These are phyloP conservation scores for Scheffersomyces ergatensis DNA, from an alignment of 805 yeast species.

Conservation along the genomic window DNA sequence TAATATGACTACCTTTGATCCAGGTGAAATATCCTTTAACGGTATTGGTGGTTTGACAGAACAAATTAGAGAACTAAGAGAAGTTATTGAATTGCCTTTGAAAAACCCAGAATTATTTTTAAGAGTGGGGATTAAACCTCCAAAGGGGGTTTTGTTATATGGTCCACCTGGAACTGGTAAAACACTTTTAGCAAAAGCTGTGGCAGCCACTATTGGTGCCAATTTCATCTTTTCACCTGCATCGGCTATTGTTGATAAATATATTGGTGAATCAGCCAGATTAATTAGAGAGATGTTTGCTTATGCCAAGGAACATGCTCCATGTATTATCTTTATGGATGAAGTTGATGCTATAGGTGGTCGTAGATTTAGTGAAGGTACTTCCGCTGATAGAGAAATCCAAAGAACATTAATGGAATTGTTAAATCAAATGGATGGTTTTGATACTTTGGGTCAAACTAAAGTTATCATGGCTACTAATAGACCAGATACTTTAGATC, in stretches of 20 bases:
- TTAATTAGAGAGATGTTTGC: slow-evolving; percentile 97
- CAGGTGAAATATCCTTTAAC: slow-evolving; percentile 93
- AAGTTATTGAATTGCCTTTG: slow-evolving; percentile 94
- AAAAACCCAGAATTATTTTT: slow-evolving; percentile 95
- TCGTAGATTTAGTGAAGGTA: slow-evolving; percentile 95
- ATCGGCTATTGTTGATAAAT: slow-evolving; percentile 95
- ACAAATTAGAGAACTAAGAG: slow-evolving; percentile 94
- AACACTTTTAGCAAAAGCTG: slow-evolving; percentile 93
- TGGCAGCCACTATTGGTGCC: slow-evolving; percentile 98
- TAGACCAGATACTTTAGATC: slow-evolving; percentile 97
- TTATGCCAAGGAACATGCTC: slow-evolving; percentile 96
- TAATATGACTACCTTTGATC: slow-evolving; percentile 96
- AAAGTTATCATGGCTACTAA: slow-evolving; percentile 99
- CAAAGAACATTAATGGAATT: slow-evolving; percentile 97
- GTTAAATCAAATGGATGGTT: slow-evolving; percentile 97
- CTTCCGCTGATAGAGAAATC: slow-evolving; percentile 97
- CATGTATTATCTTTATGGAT: slow-evolving; percentile 97
- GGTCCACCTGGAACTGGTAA: slow-evolving; percentile 99
- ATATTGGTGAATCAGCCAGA: slow-evolving; percentile 97
- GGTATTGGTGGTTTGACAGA: slow-evolving; percentile 96
- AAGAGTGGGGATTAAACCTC: slow-evolving; percentile 98
- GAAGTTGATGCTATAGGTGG: slow-evolving; percentile 99
- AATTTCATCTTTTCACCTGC: slow-evolving; percentile 98
- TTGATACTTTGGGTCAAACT: slow-evolving; percentile 93
- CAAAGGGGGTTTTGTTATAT: slow-evolving; percentile 92